Conservation (phyloP, 2,329 filamentous ascomycete genomes). For the Cytospora leucostoma region DNA sequence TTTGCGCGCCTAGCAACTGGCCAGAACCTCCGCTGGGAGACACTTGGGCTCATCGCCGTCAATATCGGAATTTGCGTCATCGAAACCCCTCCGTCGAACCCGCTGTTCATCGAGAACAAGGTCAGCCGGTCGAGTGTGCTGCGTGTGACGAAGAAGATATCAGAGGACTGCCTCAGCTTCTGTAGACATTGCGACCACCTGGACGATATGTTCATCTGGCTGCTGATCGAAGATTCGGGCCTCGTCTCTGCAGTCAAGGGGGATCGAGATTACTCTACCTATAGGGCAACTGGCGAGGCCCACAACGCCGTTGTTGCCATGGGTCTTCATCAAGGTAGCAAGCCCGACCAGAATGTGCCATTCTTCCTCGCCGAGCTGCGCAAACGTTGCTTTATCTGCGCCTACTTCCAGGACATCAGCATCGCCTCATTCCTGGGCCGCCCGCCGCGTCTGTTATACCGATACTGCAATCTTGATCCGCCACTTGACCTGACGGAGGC, state of each 20-base stretch:
- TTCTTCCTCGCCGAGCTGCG: slow-evolving; percentile 38
- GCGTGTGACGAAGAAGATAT: slow-evolving; percentile 35
- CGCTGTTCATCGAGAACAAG: slow-evolving; percentile 34
- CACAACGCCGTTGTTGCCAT: slow-evolving; percentile 36
- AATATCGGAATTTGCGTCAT: slow-evolving; percentile 35
- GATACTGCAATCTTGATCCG: slow-evolving; percentile 36
- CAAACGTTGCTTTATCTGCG: slow-evolving; percentile 31
- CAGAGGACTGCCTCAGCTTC: slow-evolving; percentile 36
- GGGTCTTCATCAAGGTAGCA: slow-evolving; percentile 38
- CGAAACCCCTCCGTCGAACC: slow-evolving; percentile 34
- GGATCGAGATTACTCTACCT: slow-evolving; percentile 35
- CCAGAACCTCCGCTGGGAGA: slow-evolving; percentile 39
- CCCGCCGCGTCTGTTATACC: slow-evolving; percentile 38
- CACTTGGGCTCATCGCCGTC: slow-evolving; percentile 38
- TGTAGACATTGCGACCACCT: slow-evolving; percentile 38
- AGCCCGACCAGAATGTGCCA: slow-evolving; percentile 34
- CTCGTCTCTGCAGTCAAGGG: slow-evolving; percentile 34
- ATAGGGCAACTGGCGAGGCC: slow-evolving; percentile 37
- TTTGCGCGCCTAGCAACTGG: slow-evolving; percentile 37
- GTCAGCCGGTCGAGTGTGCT: slow-evolving; percentile 33
- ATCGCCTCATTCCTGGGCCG: slow-evolving; percentile 38
- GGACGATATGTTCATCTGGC: slow-evolving; percentile 39
- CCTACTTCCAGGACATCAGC: slow-evolving; percentile 37
- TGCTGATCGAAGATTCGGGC: slow-evolving; percentile 33
- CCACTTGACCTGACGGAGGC: slow-evolving; percentile 36